Conservation (phyloP, 768 basidiomycete genomes). For the Myochromella boudieri region DNA sequence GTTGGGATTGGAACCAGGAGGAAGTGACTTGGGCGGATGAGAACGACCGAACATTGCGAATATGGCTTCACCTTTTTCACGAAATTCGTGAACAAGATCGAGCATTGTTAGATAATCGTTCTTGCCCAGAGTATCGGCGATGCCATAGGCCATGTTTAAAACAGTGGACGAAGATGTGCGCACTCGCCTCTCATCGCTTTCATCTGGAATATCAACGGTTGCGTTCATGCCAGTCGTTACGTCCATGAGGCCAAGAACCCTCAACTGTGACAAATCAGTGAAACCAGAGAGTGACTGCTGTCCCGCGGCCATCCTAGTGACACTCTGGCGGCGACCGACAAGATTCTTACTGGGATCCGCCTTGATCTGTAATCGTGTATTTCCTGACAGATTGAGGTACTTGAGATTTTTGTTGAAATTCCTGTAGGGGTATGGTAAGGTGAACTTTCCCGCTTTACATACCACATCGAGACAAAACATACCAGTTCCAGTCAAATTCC, state of each 20-base stretch:
- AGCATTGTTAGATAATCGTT: conserved; percentile 84
- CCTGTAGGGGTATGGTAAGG: conserved; percentile 48
- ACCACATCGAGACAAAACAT: conserved; percentile 22
- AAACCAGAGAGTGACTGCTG: conserved; percentile 73
- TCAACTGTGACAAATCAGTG: conserved; percentile 78
- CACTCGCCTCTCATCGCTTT: conserved; percentile 86
- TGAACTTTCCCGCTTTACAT: not conserved
- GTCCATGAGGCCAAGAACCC: conserved; percentile 96
- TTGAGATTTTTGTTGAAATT: conserved; percentile 93
- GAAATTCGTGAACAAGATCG: conserved; percentile 90
- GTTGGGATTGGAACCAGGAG: conserved; percentile 55
- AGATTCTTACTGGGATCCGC: conserved; percentile 49
- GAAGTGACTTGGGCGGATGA: conserved; percentile 40
- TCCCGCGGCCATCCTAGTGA: conserved; percentile 12
- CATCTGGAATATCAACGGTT: conserved; percentile 70
- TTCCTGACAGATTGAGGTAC: conserved; percentile 96
- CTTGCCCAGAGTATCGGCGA: conserved; percentile 87
- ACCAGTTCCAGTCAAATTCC: conserved; percentile 99
- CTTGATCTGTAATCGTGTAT: conserved; percentile 95
- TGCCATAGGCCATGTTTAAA: conserved; percentile 92
- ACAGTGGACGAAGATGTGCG: conserved; percentile 89
- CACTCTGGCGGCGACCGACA: conserved; percentile 28
- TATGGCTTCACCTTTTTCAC: conserved; percentile 77
- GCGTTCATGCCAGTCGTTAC: conserved; percentile 63
- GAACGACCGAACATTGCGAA: conserved; percentile 96